Evolutionary conservation across 306 rosid species (phyloP), one percentile per base, ranked within the genome.

Genomic region (Trifolium pratense): DNA sequence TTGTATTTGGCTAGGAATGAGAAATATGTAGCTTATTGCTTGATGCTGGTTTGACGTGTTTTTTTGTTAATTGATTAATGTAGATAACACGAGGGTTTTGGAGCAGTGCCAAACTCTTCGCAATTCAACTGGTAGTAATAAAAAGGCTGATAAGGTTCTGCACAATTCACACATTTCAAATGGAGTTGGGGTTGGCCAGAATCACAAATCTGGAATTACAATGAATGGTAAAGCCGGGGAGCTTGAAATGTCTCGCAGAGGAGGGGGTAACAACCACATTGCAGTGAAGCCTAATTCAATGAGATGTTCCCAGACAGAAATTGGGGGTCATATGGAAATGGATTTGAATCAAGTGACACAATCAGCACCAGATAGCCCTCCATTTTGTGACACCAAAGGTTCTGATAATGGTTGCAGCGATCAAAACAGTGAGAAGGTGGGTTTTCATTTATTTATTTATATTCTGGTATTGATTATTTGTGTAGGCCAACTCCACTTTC

Each of bases 311-410:
- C 85, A 13, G 42, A 23, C n/a, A 29, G 75, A 61, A 52, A 66
- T 62, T 51, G 77, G 78, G 83, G 74, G 13, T 29, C 46, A 9
- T 8, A 6, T 75, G 43, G 91, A 88, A 76, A 79, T 84, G 80
- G 87, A 84, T 37, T 74, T 75, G 57, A 87, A 80, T 68, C 89
- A 76, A 48, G 73, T 51, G 62, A 78, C 74, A 7, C 96, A 83
- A 58, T 79, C 87, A 32, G 74, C 84, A 21, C 83, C 78, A 1
- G 83, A 67, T 55, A 89, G 95, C 75, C 90, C 96, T 71, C 91
- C 92, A 60, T 87, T 86, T 81, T 86, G 91, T 43, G 88, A 89
- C 69, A 81, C 84, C 49, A 93, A 86, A 78, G 89, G 86, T 46
- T 91, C 97, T 16, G 91, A 93, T 29, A 84, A 84, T 53, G 89